Conservation (phyloP, 257 asterid species). For the Eustoma russellianum region DNA sequence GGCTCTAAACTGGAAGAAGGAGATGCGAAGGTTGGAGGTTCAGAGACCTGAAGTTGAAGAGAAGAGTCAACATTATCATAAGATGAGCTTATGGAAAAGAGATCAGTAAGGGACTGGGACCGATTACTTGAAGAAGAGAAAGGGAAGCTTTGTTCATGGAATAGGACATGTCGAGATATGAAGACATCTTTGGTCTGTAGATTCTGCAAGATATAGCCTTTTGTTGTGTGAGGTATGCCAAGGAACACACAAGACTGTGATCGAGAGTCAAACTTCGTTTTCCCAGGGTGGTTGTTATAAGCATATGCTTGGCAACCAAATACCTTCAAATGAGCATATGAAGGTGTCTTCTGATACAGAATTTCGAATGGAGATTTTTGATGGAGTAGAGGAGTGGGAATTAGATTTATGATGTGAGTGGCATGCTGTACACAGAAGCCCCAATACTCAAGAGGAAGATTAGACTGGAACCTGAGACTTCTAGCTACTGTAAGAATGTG, state of each 20-base stretch:
- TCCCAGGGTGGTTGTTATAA: too few relatives aligned
- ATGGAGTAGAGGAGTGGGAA: not conserved
- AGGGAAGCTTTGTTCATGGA: not conserved
- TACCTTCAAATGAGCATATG: not conserved
- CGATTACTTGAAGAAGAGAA: not conserved
- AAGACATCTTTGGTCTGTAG: not conserved
- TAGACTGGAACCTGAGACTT: not conserved
- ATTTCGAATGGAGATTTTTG: not conserved
- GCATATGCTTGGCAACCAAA: not conserved
- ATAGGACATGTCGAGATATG: too few relatives aligned
- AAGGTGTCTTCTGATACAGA: not conserved
- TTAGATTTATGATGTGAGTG: too few relatives aligned
- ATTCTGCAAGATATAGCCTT: not conserved
- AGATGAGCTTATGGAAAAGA: not conserved
- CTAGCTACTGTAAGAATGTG: too few relatives aligned
- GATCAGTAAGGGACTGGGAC: not conserved
- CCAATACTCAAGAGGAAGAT: not conserved
- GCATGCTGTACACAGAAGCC: too few relatives aligned
- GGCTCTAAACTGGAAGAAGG: not conserved
- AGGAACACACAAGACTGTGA: not conserved
- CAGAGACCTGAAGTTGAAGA: too few relatives aligned
- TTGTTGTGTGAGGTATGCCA: not conserved
- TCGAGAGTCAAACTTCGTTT: not conserved
- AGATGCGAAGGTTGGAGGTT: too few relatives aligned
- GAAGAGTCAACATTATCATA: not conserved